Evolutionary conservation across 148 eudicot genomes (phyloP).

Genomic region (Rhododendron henanense): DNA sequence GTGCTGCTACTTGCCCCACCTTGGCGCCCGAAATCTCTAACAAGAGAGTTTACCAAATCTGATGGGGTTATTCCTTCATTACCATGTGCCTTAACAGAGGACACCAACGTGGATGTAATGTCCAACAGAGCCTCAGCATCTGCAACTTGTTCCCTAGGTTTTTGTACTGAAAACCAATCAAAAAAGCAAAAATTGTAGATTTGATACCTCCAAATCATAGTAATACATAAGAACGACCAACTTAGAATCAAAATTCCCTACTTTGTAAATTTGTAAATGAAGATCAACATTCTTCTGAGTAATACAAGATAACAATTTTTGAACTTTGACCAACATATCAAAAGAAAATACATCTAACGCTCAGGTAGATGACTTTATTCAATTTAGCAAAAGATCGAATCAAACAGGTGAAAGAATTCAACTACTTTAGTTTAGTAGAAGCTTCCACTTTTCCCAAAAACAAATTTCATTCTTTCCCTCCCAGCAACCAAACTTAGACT

Average conservation of each 20-base stretch:
- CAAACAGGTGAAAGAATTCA: neutral
- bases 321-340: neutral
- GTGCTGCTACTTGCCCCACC: slow-evolving; percentile 41
- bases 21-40: slow-evolving; percentile 48
- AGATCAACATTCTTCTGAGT: neutral
- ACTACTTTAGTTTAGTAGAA: neutral
- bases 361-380: neutral
- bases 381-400: neutral
- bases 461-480: neutral
- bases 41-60: slow-evolving; percentile 54
- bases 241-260: neutral
- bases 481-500: neutral
- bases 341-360: neutral
- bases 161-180: slow-evolving; percentile 47
- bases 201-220: neutral
- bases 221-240: neutral
- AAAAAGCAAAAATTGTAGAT: neutral
- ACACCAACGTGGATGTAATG: slow-evolving; percentile 59
- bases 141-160: slow-evolving; percentile 90
- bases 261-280: neutral
- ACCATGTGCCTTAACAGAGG: slow-evolving; percentile 58
- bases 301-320: neutral
- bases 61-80: slow-evolving; percentile 66
- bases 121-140: slow-evolving; percentile 86
- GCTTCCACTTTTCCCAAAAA: neutral